Base-by-base conservation (phyloP, 1,284 basidiomycete genomes). In the Tilletia setariae region DNA sequence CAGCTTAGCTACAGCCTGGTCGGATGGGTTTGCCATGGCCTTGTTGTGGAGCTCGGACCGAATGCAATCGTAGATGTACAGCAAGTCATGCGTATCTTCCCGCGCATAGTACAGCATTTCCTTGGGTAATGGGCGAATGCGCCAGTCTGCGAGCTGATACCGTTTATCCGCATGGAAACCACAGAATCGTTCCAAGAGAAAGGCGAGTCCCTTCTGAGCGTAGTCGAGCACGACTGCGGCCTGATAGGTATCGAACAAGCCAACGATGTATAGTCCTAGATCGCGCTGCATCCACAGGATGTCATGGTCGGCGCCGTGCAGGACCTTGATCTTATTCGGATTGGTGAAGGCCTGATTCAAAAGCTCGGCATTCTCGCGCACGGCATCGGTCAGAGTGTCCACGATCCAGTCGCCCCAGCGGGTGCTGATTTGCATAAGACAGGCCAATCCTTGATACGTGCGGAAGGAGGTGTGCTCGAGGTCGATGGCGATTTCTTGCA, bases 111-210 rank as follows among this genome's bases (percentile, higher is more conserved):
- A 85, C 35, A 93, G 84, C 94, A 98, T 96, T 75, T 92, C 92
- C 56, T 88, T 84, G 0, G 94, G 91, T 9, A 98, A 84, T 0
- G 95, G 95, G 61, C 91, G 79, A 76, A 97, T 92, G 30, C 95
- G 89, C 95, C 95, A 98, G 83, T 98, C 95, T 11, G 95, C 95
- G 19, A 94, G 85, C 81, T 98, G 95, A 81, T 94, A 98, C 23
- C 92, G 88, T 84, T 98, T 98, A 85, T 98, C 95, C 0, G 95
- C 88, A n/a, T 87, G 87, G 78, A 94, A 94, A 77, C 91, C 88
- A 79, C 91, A 94, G 79, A 93, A 98, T 84, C 90, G 90, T 76
- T 90, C 88, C n/a, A 98, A 87, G 11, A 98, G 86, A 59, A 89
- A 88, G 0, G 91, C 91, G 9, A 98, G 88, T 0, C 90, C 90